These are phyloP conservation scores for Funneliformis caledonium DNA, from an alignment of 371 early-diverging fungal genomes.

Conservation along the genomic window DNA sequence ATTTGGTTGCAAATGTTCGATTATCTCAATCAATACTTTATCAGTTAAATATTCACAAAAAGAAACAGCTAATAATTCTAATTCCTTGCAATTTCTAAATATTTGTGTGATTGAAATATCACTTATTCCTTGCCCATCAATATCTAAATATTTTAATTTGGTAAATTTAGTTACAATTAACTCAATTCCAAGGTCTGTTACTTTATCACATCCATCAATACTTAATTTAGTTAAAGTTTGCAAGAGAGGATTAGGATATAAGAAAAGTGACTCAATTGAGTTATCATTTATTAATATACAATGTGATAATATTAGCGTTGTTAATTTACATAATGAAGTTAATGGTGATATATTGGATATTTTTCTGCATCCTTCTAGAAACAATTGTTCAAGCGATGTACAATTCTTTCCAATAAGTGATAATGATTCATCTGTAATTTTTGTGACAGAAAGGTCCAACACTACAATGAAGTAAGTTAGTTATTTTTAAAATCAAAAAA, in stretches of 20 bases:
- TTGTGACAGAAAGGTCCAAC: constrained; percentile 18
- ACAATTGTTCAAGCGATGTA: constrained; percentile 3
- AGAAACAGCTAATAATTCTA: constrained; percentile 27
- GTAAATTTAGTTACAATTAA: background rate
- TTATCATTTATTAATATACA: constrained; percentile 6
- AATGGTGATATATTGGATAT: constrained; percentile 4
- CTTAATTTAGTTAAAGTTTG: background rate
- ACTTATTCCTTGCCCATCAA: constrained; percentile 33
- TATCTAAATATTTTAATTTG: constrained; percentile 23
- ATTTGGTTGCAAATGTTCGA: background rate
- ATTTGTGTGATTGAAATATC: background rate
- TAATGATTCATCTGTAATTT: background rate
- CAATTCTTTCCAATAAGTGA: background rate
- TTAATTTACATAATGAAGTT: background rate
- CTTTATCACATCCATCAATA: constrained; percentile 29
- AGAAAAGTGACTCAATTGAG: background rate
- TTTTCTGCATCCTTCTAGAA: constrained; percentile 26
- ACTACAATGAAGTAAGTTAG: background rate
- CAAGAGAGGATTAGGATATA: background rate
- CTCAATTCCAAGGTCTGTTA: constrained; percentile 8
- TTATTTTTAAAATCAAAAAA: background rate
- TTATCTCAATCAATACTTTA: background rate
- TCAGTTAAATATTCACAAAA: constrained; percentile 28
- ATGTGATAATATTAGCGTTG: background rate
- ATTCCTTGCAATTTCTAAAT: constrained; percentile 2